Evolutionary conservation across 2,329 filamentous ascomycete genomes (phyloP).

Genomic region (Massarina eburnea): DNA sequence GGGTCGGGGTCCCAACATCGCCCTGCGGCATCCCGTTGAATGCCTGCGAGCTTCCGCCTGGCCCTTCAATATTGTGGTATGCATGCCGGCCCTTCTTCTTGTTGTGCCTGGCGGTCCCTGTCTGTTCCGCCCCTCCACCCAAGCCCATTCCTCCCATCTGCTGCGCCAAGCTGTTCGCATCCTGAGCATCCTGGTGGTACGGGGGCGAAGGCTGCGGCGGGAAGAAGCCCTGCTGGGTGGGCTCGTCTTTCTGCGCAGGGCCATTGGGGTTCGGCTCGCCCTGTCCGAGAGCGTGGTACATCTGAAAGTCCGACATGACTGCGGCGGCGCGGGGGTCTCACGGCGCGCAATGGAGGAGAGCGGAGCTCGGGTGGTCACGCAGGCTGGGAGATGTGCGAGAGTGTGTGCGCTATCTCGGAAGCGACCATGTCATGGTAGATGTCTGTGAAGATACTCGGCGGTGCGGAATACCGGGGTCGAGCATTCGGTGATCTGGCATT

Average conservation of each 20-base stretch:
- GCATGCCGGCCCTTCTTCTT: conserved; percentile 97
- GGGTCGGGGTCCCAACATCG: conserved; percentile 56
- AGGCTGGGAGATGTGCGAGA: conserved; percentile 12
- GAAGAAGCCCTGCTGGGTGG: conserved; percentile 45
- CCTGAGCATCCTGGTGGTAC: conserved; percentile 30
- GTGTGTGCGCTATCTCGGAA: conserved; percentile 12
- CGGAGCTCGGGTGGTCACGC: conserved; percentile 16
- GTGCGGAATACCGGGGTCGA: conserved; percentile 13
- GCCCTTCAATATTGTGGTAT: conserved; percentile 80
- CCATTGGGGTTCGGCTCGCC: conserved; percentile 30
- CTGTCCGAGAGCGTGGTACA: conserved; percentile 41
- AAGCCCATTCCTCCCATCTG: conserved; percentile 33
- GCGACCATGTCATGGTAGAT: conserved; percentile 25
- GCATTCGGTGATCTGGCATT: conserved; percentile 36
- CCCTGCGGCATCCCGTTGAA: conserved; percentile 69
- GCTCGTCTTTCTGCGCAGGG: conserved; percentile 29
- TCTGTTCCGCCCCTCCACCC: conserved; percentile 42
- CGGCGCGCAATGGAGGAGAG: conserved; percentile 11
- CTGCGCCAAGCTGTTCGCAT: conserved; percentile 33
- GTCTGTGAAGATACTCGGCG: conserved; percentile 12
- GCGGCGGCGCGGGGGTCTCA: conserved; percentile 26
- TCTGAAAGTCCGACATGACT: conserved; percentile 40
- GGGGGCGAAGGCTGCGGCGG: conserved; percentile 37
- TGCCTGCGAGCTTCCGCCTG: conserved; percentile 65
- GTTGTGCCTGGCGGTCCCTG: conserved; percentile 54